Evolutionary conservation across 2,329 filamentous ascomycete species (phyloP), one percentile per base, ranked within the genome.

Genomic region (Epichloe festucae): DNA sequence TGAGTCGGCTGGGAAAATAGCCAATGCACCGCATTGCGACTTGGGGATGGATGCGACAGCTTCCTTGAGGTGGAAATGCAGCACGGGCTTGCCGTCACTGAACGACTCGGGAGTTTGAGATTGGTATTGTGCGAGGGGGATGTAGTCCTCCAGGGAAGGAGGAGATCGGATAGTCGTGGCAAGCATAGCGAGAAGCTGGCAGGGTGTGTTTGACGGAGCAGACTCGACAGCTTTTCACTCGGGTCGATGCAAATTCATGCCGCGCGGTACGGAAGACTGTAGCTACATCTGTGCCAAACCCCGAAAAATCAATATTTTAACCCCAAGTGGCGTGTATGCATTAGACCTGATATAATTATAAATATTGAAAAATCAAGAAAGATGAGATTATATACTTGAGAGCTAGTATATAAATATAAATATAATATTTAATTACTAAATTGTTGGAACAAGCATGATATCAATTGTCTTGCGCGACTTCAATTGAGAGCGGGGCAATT

Each of bases 81-180:
- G 75, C 43, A 90, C 76, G 1, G 86, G 81, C 61, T 85, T 87
- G 31, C 78, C 79, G 58, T 76, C 78, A 59, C 82, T 84, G 68
- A 90, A 91, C 42, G 78, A 84, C 53, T 74, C 73, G 1, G 87
- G 87, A 1, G 87, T 91, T 61, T 82, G 80, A 49, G 81, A 73
- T 64, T 88, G 79, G 63, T 89, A 85, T 54, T 87, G 81, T 53
- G 75, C 71, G 45, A 90, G 74, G 4, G 78, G 71, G 36, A 76
- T 81, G 67, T 81, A 90, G 62, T 82, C 77, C 38, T 72, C 71
- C 14, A 73, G 61, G 15, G 73, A 69, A 5, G 84, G 84, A 27
- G 79, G 70, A 3, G 69, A 69, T 47, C 73, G 73, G 45, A 87
- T 77, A 1, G 78, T 81, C 4, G 74, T 77, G 35, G 75, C 70